phyloP scores from a whole-genome alignment of 129 eudicot species.

The Flaveria trinervia region DNA sequence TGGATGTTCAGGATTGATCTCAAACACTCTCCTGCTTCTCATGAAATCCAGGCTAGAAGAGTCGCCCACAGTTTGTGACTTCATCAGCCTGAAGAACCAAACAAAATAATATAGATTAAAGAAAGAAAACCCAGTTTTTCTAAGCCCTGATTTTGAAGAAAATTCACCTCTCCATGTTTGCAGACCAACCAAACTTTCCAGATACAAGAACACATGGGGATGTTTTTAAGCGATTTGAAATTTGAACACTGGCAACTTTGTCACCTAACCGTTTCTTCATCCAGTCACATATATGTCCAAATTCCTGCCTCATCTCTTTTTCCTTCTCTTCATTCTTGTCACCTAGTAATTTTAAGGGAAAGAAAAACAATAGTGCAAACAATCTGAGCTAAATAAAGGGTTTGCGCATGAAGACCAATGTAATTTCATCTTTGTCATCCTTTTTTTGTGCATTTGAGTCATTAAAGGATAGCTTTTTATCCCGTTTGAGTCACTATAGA shows the following conservation, averaged over 20 bases:
- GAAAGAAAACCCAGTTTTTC: background rate
- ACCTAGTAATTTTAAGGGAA: slow-evolving; percentile 20
- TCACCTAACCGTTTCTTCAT: slow-evolving; percentile 60
- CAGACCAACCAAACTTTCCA: slow-evolving; percentile 97
- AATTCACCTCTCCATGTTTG: slow-evolving; percentile 87
- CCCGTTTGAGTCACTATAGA: too few species aligned
- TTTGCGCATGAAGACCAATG: background rate
- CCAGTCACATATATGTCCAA: slow-evolving; percentile 51
- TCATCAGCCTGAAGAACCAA: slow-evolving; percentile 70
- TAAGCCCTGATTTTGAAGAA: background rate
- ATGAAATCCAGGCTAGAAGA: slow-evolving; percentile 69
- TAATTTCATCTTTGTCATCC: background rate
- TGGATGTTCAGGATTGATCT: slow-evolving; percentile 83
- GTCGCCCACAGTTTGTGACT: slow-evolving; percentile 80
- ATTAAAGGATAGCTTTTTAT: too few species aligned
- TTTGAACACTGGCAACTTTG: slow-evolving; percentile 84
- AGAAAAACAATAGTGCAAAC: slow-evolving; percentile 4
- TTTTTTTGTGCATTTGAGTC: background rate
- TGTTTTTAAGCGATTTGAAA: slow-evolving; percentile 78
- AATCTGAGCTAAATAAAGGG: background rate
- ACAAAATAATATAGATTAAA: slow-evolving; percentile 9
- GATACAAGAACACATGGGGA: slow-evolving; percentile 95
- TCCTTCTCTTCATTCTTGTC: slow-evolving; percentile 65
- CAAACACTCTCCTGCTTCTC: slow-evolving; percentile 88
- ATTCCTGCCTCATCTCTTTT: slow-evolving; percentile 70